Conservation (phyloP, 1,284 basidiomycete genomes). For the Apiotrichum gamsii region DNA sequence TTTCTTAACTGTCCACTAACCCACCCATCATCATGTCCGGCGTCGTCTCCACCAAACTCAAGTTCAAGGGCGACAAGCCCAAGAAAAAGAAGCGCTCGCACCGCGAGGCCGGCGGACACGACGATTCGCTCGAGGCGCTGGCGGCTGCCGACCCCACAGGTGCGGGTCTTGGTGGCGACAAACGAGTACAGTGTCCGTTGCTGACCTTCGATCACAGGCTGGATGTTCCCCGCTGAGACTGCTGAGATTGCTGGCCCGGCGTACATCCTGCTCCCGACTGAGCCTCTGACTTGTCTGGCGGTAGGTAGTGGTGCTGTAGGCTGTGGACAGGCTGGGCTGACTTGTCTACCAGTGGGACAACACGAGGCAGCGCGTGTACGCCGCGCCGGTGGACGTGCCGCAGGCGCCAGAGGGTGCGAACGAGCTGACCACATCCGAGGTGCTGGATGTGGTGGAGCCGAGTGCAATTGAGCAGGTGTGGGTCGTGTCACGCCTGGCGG, state of each 20-base stretch:
- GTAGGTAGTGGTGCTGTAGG: slow-evolving; percentile 21
- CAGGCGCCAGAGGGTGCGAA: slow-evolving; percentile 42
- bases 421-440: slow-evolving; percentile 38
- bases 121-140: slow-evolving; percentile 34
- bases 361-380: slow-evolving; percentile 38
- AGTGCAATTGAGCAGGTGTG: slow-evolving; percentile 51
- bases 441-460: slow-evolving; percentile 44
- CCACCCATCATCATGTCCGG: slow-evolving; percentile 16
- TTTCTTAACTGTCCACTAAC: too few species aligned
- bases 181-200: neutral
- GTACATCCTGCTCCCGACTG: slow-evolving; percentile 45
- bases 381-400: slow-evolving; percentile 42
- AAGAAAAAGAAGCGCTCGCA: slow-evolving; percentile 50
- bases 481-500: slow-evolving; percentile 50
- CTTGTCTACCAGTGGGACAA: slow-evolving; percentile 38
- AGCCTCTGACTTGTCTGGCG: slow-evolving; percentile 40
- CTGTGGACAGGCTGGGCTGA: too few species aligned
- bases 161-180: slow-evolving; percentile 14
- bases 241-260: slow-evolving; percentile 47
- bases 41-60: slow-evolving; percentile 44
- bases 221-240: slow-evolving; percentile 46
- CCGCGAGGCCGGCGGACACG: slow-evolving; percentile 25
- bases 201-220: slow-evolving; percentile 29
- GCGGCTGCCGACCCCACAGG: slow-evolving; percentile 42
- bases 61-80: slow-evolving; percentile 51